Evolutionary conservation across 2,329 filamentous ascomycete species (phyloP).

Genomic region (Sporothrix variecibatus): DNA sequence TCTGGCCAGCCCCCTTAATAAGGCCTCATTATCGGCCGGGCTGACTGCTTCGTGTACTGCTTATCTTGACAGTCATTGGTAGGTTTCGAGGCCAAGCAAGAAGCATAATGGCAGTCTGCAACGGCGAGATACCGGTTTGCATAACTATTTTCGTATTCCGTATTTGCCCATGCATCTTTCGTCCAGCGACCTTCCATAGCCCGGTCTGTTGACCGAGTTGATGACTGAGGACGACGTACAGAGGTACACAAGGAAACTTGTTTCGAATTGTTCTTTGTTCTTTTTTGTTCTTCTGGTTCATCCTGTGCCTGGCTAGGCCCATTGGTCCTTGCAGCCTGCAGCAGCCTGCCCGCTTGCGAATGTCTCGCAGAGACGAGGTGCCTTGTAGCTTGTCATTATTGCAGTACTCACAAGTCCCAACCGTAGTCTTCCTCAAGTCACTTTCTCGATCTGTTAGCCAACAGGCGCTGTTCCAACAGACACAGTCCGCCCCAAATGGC

Average conservation of each 20-base stretch:
- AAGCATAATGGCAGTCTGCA: neutral
- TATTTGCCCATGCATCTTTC: neutral
- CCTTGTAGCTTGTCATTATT: neutral
- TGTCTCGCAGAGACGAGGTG: neutral
- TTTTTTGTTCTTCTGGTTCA: neutral
- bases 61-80: neutral
- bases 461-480: neutral
- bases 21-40: neutral
- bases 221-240: neutral
- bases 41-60: neutral
- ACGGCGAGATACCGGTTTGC: neutral
- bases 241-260: neutral
- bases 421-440: neutral
- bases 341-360: neutral
- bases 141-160: neutral
- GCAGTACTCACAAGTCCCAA: neutral
- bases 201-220: neutral
- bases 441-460: neutral
- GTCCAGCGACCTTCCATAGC: neutral
- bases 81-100: neutral
- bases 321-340: neutral
- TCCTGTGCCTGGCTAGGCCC: neutral
- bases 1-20: constrained; percentile 6
- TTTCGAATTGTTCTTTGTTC: neutral
- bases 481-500: neutral